Evolutionary conservation across 1,139 yeast genomes (phyloP).

Genomic region (Arxiozyma telluris): DNA sequence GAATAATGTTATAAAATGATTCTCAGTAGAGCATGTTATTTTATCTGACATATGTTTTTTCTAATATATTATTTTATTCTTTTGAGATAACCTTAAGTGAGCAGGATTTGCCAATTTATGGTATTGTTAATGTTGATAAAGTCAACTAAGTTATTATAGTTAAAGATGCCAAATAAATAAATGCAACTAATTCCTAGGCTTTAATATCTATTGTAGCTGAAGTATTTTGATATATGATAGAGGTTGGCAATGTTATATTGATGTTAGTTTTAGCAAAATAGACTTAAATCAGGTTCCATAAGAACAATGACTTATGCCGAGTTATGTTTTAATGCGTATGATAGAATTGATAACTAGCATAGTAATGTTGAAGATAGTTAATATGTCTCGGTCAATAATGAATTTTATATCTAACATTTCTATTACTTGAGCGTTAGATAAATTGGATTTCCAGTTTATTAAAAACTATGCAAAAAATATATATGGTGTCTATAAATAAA

Average conservation of each 20-base stretch:
- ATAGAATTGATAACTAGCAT: neutral
- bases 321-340: neutral
- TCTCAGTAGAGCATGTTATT: too few relatives aligned
- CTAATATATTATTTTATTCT: too few relatives aligned
- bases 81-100: too few relatives aligned
- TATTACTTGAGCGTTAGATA: neutral
- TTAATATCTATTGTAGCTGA: neutral
- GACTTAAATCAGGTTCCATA: neutral
- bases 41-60: too few relatives aligned
- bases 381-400: neutral
- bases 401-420: neutral
- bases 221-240: neutral
- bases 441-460: neutral
- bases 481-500: neutral
- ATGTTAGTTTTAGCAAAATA: neutral
- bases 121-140: too few relatives aligned
- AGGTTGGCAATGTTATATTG: neutral
- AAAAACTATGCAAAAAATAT: neutral
- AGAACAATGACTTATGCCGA: neutral
- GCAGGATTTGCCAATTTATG: too few relatives aligned
- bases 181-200: neutral
- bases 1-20: too few relatives aligned
- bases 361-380: neutral
- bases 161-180: neutral
- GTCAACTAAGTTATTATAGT: neutral